Conservation (phyloP, 2,329 filamentous ascomycete species). For the Ophiognomonia clavigignenti-juglandacearum region DNA sequence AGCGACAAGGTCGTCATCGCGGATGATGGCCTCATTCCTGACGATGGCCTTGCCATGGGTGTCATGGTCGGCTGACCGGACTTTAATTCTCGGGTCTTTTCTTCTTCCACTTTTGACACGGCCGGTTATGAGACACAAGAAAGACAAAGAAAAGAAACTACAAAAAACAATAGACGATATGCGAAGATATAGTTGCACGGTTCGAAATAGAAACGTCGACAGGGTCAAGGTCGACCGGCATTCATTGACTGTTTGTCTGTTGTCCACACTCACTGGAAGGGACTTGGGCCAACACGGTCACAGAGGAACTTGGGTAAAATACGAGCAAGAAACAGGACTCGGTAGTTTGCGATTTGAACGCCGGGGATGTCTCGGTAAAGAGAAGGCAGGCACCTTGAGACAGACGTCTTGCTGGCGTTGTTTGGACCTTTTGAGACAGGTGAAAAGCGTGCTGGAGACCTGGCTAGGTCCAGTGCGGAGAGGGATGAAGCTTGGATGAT, state of each 20-base stretch:
- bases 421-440: neutral
- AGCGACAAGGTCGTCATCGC: neutral
- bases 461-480: neutral
- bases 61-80: conserved; percentile 5
- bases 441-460: neutral
- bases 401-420: too few species aligned
- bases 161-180: too few species aligned
- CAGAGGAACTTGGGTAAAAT: too few species aligned
- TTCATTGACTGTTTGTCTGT: neutral
- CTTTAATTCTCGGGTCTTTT: neutral
- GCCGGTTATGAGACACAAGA: neutral
- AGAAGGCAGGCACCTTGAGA: too few species aligned
- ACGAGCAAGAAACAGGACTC: too few species aligned
- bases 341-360: too few species aligned
- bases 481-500: neutral
- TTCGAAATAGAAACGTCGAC: neutral
- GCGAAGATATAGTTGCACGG: too few species aligned
- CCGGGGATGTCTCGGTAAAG: too few species aligned
- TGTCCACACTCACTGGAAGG: too few species aligned
- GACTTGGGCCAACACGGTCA: too few species aligned
- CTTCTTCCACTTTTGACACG: neutral
- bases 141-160: neutral
- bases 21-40: neutral
- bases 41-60: conserved; percentile 3
- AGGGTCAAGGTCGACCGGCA: neutral